Conservation (phyloP, 1,284 basidiomycete species). For the Pyrrhoderma lamaoense region DNA sequence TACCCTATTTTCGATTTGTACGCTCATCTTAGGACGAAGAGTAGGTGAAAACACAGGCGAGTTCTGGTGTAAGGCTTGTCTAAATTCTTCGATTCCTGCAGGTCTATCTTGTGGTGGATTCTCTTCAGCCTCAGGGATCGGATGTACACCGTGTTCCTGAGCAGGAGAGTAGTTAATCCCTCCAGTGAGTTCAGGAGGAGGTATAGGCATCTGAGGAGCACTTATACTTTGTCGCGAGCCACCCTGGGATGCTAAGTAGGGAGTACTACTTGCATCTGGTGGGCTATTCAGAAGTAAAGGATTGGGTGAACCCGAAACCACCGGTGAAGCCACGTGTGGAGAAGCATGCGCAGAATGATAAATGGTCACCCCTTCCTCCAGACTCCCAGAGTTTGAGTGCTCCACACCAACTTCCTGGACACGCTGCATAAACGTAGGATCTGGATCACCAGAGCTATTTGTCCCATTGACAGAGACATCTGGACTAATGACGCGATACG, state of each 20-base stretch:
- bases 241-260: constrained; percentile 9
- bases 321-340: constrained; percentile 14
- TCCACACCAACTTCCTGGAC: constrained; percentile 26
- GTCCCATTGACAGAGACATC: constrained; percentile 41
- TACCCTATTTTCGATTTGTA: constrained; percentile 2
- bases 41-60: neutral
- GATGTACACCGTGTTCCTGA: constrained; percentile 41
- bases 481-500: constrained; percentile 54
- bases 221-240: constrained; percentile 5
- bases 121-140: constrained; percentile 37
- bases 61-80: constrained; percentile 17
- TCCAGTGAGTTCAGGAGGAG: constrained; percentile 33
- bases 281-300: constrained; percentile 3
- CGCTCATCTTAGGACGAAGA: neutral
- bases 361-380: constrained; percentile 2
- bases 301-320: neutral
- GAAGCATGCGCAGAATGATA: constrained; percentile 12
- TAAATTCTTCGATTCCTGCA: constrained; percentile 33
- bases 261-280: constrained; percentile 9
- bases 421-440: constrained; percentile 31
- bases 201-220: constrained; percentile 26
- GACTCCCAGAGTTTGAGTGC: constrained; percentile 8
- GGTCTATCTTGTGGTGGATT: constrained; percentile 38
- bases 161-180: constrained; percentile 45
- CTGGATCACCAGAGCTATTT: constrained; percentile 28